Evolutionary conservation across 345 rosid species (phyloP).

Genomic region (Corchorus olitorius): DNA sequence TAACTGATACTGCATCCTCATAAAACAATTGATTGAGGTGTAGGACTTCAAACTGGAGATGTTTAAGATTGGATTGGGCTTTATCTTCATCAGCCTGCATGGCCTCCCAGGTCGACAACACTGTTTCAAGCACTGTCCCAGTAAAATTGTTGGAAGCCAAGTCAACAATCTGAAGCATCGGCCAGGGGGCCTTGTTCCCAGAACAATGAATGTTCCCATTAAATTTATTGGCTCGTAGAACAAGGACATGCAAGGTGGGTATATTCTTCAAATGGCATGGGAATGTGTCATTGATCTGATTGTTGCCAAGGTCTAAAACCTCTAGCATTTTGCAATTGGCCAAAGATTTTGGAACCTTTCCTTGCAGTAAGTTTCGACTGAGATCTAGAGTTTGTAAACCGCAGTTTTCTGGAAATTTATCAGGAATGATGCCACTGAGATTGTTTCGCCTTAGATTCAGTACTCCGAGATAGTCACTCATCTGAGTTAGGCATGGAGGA

Average conservation of each 20-base stretch:
- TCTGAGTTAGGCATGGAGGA: constrained; percentile 32
- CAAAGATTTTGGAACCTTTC: constrained; percentile 34
- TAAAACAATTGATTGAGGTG: not conserved
- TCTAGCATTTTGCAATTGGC: constrained; percentile 34
- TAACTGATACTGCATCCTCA: constrained; percentile 41
- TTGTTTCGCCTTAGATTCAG: constrained; percentile 18
- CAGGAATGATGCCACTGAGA: constrained; percentile 13
- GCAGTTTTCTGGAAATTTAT: constrained; percentile 21
- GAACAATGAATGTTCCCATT: constrained; percentile 19
- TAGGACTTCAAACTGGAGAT: constrained; percentile 23
- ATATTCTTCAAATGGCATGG: constrained; percentile 39
- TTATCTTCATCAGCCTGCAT: constrained; percentile 30
- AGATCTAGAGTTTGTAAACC: constrained; percentile 36
- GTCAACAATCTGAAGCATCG: constrained; percentile 44
- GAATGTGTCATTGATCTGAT: constrained; percentile 31
- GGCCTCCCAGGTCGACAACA: constrained; percentile 32
- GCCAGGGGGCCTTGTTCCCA: not conserved
- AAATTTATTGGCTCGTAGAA: constrained; percentile 38
- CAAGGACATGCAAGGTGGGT: constrained; percentile 40
- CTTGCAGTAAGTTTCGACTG: constrained; percentile 33
- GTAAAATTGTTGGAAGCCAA: constrained; percentile 38
- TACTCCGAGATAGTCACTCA: not conserved
- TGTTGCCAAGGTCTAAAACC: constrained; percentile 44
- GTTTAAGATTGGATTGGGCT: not conserved
- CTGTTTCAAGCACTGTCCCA: constrained; percentile 16